Conservation (phyloP, 2,329 filamentous ascomycete species). For the Calonectria fujianensis region DNA sequence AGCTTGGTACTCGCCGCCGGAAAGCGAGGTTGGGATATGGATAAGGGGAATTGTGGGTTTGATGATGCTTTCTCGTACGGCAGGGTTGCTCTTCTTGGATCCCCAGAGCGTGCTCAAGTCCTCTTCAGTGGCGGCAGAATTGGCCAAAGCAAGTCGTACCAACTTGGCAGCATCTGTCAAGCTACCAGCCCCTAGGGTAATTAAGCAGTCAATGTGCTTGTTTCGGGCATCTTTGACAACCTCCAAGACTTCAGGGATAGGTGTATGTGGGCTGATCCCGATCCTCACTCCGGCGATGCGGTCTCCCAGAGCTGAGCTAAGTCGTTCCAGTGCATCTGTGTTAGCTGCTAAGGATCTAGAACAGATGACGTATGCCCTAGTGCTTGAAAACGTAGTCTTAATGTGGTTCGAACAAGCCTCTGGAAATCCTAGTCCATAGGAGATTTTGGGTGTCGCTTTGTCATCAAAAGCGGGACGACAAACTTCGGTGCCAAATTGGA, state of each 20-base stretch:
- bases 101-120: conserved; percentile 13
- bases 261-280: conserved; percentile 15
- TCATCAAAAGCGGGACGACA: conserved; percentile 8
- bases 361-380: neutral
- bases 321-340: neutral
- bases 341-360: conserved; percentile 2
- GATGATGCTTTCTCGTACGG: neutral
- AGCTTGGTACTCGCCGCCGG: conserved; percentile 6
- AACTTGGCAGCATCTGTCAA: conserved; percentile 8
- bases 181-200: neutral
- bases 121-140: neutral
- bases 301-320: neutral
- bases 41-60: conserved; percentile 11
- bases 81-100: conserved; percentile 11
- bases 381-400: neutral
- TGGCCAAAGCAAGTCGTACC: conserved; percentile 8
- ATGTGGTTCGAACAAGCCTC: neutral
- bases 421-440: conserved; percentile 3
- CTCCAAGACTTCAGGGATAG: conserved; percentile 5
- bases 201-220: neutral
- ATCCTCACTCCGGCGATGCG: neutral
- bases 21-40: conserved; percentile 7
- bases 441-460: conserved; percentile 9
- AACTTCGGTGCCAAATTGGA: conserved; percentile 1
- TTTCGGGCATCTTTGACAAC: conserved; percentile 1